These are phyloP conservation scores for Pseudogymnoascus sp. DNA, from an alignment of 2,329 filamentous ascomycete genomes.

Conservation along the genomic window DNA sequence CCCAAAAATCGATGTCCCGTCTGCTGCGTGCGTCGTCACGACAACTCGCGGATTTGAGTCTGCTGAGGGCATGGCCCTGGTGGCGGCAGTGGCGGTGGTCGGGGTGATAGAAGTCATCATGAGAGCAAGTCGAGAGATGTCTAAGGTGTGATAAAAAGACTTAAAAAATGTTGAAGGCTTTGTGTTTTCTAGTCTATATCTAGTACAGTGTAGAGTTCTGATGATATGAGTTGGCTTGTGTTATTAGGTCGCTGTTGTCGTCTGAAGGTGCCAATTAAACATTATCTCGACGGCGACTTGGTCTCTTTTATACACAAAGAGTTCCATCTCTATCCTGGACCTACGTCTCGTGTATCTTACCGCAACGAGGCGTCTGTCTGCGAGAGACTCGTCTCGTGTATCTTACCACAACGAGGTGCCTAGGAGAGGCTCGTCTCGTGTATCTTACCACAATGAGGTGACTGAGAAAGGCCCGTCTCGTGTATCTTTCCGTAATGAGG, in stretches of 20 bases:
- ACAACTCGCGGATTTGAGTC: constrained; percentile 22
- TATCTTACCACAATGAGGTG: too few relatives aligned
- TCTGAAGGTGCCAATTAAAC: not conserved
- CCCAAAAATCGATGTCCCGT: constrained; percentile 28
- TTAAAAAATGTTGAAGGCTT: not conserved
- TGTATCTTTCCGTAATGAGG: not conserved
- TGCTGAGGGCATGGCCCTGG: not conserved
- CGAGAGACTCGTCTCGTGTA: not conserved
- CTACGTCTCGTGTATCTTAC: not conserved
- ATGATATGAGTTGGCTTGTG: not conserved
- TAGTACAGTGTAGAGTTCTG: not conserved
- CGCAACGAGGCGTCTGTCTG: not conserved
- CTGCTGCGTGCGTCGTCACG: constrained; percentile 23
- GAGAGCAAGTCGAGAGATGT: not conserved
- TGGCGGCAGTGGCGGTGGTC: not conserved
- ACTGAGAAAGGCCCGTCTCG: not conserved
- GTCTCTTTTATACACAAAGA: not conserved
- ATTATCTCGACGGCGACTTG: not conserved
- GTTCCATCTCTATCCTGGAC: not conserved
- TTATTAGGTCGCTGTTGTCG: not conserved
- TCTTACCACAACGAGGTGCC: not conserved
- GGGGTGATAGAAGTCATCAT: not conserved
- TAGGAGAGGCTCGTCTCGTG: not conserved
- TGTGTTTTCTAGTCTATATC: not conserved
- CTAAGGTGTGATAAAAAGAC: not conserved